Evolutionary conservation across 257 asterid genomes (phyloP).

Genomic region (Fraxinus cuspidata): DNA sequence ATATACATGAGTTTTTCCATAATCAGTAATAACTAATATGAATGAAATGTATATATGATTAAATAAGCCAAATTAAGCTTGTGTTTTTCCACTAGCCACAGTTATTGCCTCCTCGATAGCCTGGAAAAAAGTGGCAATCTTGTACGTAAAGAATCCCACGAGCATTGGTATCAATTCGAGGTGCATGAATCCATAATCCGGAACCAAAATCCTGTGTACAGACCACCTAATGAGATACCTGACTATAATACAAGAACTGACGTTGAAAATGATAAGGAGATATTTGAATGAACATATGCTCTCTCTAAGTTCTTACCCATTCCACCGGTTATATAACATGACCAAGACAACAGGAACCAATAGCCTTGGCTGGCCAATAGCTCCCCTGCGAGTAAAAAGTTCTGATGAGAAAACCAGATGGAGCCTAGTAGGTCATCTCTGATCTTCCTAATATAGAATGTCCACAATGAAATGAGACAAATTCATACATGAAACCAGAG

Average conservation of each 20-base stretch:
- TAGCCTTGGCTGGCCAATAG: conserved; percentile 82
- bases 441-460: neutral
- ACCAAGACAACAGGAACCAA: conserved; percentile 85
- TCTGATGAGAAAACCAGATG: conserved; percentile 7
- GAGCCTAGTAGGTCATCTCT: neutral
- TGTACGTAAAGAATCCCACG: conserved; percentile 93
- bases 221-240: neutral
- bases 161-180: conserved; percentile 92
- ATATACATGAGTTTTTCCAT: neutral
- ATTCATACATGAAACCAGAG: neutral
- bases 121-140: conserved; percentile 80
- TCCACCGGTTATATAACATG: conserved; percentile 89
- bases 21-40: neutral
- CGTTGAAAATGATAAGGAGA: neutral
- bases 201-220: conserved; percentile 67
- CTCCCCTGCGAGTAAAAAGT: conserved; percentile 66
- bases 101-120: conserved; percentile 68
- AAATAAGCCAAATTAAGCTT: conserved; percentile 27
- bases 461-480: neutral
- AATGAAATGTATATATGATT: neutral
- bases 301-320: conserved; percentile 49
- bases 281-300: neutral
- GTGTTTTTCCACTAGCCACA: conserved; percentile 38
- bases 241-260: neutral
- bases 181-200: conserved; percentile 83